phyloP scores from a whole-genome alignment of 352 stramenopile species.

The Phytophthora megakarya region DNA sequence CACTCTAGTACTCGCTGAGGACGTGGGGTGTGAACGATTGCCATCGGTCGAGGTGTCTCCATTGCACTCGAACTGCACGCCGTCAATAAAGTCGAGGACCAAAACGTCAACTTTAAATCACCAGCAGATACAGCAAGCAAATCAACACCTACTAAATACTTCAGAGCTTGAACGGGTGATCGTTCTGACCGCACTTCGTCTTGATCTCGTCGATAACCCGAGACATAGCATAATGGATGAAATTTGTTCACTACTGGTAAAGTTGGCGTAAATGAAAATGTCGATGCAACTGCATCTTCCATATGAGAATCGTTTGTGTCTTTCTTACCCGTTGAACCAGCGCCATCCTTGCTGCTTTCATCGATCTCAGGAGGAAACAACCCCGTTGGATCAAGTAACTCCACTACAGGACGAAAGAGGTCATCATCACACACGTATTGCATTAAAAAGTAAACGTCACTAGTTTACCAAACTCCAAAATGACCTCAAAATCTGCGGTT shows the following conservation, averaged over 20 bases:
- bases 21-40: constrained; percentile 64
- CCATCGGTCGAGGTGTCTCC: constrained; percentile 66
- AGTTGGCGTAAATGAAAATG: constrained; percentile 41
- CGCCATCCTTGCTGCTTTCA: constrained; percentile 18
- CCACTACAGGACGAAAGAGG: constrained; percentile 73
- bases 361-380: constrained; percentile 46
- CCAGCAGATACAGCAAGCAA: constrained; percentile 72
- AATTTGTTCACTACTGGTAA: constrained; percentile 71
- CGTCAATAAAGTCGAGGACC: constrained; percentile 65
- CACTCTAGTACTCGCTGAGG: constrained; percentile 79
- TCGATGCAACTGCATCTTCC: constrained; percentile 10
- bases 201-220: constrained; percentile 75
- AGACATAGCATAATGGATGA: constrained; percentile 70
- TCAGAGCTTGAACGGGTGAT: constrained; percentile 74
- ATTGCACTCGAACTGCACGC: constrained; percentile 62
- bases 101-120: constrained; percentile 83
- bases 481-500: too few species aligned
- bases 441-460: too few species aligned
- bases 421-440: too few species aligned
- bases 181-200: constrained; percentile 78
- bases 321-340: constrained; percentile 6
- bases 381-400: constrained; percentile 58
- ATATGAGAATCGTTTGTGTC: constrained; percentile 1
- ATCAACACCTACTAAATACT: constrained; percentile 65
- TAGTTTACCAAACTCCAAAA: too few species aligned